Percentiles rank a stretch among this genome's conserved stretches.
phyloP scores from a whole-genome alignment of 805 yeast species.

The Dipodascus geniculatus region DNA sequence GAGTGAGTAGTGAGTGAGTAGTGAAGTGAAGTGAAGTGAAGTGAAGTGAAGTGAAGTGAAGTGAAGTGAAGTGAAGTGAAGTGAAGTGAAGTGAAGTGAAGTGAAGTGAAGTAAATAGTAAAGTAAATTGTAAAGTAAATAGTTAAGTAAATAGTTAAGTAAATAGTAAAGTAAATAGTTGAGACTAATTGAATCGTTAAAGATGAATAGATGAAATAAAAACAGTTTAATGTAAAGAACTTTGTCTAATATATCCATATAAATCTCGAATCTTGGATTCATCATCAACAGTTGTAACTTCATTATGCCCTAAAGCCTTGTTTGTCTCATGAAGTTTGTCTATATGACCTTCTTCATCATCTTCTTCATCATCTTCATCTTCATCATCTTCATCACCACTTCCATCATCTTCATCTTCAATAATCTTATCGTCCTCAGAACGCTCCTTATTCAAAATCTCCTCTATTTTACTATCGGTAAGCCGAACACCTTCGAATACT shows the following conservation, averaged over 20 bases:
- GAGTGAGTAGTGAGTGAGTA: no score
- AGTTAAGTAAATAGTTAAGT: no score
- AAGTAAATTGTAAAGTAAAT: no score
- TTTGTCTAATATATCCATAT: background rate
- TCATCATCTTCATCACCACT: conserved; percentile 10
- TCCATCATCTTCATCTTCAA: conserved; percentile 23
- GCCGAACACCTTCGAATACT: conserved; percentile 32
- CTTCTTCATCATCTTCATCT: conserved; percentile 10
- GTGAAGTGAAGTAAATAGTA: no score
- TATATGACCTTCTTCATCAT: background rate
- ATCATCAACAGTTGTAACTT: conserved; percentile 1
- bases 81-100: no score
- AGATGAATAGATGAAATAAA: no score
- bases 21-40: no score
- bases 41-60: no score
- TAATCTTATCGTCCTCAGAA: conserved; percentile 17
- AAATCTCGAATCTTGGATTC: conserved; percentile 1
- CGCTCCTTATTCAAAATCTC: conserved; percentile 3
- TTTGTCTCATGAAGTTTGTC: background rate
- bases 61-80: no score
- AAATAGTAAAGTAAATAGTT: no score
- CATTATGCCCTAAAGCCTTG: background rate
- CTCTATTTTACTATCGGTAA: conserved; percentile 15
- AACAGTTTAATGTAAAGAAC: background rate
- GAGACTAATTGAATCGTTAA: no score